These are phyloP conservation scores for Calonectria pseudoturangicola DNA, from an alignment of 2,329 filamentous ascomycete genomes.

Conservation along the genomic window DNA sequence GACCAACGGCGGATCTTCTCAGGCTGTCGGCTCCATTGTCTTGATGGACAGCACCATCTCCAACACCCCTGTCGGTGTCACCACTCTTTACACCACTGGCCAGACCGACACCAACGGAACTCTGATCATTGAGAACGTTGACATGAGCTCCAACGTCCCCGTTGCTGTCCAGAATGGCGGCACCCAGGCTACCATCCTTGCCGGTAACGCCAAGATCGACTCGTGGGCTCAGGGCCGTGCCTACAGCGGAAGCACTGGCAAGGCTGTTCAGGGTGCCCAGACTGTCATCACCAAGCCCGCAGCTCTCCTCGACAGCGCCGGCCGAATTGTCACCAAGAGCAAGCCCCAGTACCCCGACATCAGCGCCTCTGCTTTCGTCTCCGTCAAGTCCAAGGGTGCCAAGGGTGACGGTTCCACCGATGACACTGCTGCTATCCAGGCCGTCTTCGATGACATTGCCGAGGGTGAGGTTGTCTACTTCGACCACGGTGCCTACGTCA, in stretches of 20 bases:
- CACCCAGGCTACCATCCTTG: conserved; percentile 77
- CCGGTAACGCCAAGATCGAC: conserved; percentile 80
- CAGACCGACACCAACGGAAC: conserved; percentile 84
- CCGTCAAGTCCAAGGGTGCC: conserved; percentile 87
- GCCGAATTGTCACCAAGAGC: conserved; percentile 86
- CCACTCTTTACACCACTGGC: conserved; percentile 80
- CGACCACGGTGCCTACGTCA: conserved; percentile 83
- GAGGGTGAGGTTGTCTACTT: conserved; percentile 82
- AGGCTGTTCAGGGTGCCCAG: conserved; percentile 76
- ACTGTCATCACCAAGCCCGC: conserved; percentile 77
- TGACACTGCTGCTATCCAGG: conserved; percentile 90
- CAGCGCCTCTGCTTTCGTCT: conserved; percentile 82
- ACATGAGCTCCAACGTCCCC: conserved; percentile 81
- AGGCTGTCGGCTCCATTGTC: conserved; percentile 87
- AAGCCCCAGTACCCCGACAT: conserved; percentile 91
- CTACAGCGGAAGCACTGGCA: conserved; percentile 72
- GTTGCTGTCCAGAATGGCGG: conserved; percentile 78
- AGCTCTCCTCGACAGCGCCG: conserved; percentile 77
- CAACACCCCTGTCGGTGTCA: conserved; percentile 84
- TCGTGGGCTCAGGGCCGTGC: conserved; percentile 88
- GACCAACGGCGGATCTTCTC: conserved; percentile 76
- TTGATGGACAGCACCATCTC: conserved; percentile 87
- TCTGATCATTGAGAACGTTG: conserved; percentile 91
- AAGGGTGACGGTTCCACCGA: conserved; percentile 92
- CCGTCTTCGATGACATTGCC: conserved; percentile 80